Base-by-base conservation (phyloP, 75 land plant genomes). In the Pinus albicaulis region DNA sequence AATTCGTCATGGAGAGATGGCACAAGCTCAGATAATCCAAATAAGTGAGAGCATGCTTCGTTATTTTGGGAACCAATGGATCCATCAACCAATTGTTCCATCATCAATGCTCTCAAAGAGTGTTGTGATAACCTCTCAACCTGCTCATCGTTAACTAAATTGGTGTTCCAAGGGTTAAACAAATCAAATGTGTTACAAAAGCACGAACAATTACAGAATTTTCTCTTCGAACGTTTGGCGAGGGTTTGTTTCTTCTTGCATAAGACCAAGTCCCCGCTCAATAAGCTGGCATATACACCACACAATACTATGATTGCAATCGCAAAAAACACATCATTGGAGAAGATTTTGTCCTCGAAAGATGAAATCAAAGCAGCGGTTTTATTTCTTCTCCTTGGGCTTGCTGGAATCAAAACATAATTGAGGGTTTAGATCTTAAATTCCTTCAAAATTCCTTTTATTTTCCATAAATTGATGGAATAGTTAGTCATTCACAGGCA, bases 71-170 rank as follows among this genome's bases (percentile, higher is more conserved):
- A 28, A 28, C 1, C 73, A 94, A 73, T 86, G 92, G 91, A 81
- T 94, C 98, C 95, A 94, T 92, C 91, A 28, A 28, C 1, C 73
- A 94, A 73, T 86, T 94, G 91, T 81, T 94, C 98, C 95, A 94
- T 92, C 91, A 94, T 92, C 59, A 95, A 94, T 3, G 80, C 86
- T 11, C 87, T 89, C 7, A 78, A 72, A 78, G 72, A 78, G 55
- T 74, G 28, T 66, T 82, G 81, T 41, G 48, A 41, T 41, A 41
- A 41, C 60, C 10, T 41, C 53, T 5, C 72, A 7, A 7, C 44
- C 77, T 56, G 59, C 61, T 71, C n/a, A 3, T 7, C 55, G 22
- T 41, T 48, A 17, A 62, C 75, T 16, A 76, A 24, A 17, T 17
- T 22, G 16, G 15, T 76, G 48, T 22, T 70, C 10, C 41, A 74